Evolutionary conservation across 805 yeast species (phyloP), one percentile per base, ranked within the genome.

Genomic region (Ogataea allantospora): DNA sequence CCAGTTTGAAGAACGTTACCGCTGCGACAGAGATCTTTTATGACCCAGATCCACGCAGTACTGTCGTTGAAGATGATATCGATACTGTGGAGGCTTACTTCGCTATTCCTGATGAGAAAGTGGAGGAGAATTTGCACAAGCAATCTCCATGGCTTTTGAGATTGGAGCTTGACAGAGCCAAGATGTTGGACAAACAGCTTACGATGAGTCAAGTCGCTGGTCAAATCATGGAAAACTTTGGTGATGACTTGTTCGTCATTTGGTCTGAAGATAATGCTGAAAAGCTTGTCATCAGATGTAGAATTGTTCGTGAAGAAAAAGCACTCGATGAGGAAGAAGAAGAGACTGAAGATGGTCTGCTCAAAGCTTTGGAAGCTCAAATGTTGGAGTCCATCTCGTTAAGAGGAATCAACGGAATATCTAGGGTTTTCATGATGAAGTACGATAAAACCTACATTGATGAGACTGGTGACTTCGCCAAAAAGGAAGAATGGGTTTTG

Each of bases 181-280:
- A 91, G 67, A 89, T 93, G 97, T 83, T 91, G 57, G 99, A 93
- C 70, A 88, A 93, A 65, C 96, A 93, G 65, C 76, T 93, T 60
- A 87, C 96, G 4, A 93, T 95, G 97, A 86, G 95, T 49, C 96
- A 93, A 69, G 98, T 93, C 40, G 97, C 99, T 18, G 95, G 88
- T 53, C 88, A 83, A 71, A 93, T 93, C 44, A 83, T 88, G 48
- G 89, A 86, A 58, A 83, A 86, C 47, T 93, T 93, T 63, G 95
- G 89, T 38, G 95, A 88, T 53, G 99, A 93, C 66, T 68, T 93
- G 67, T 93, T 91, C 57, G 96, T 93, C 27, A 93, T 93, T 57
- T 93, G 99, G 98, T 88, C 97, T 32, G 99, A 95, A 73, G 99
- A 93, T 71, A 91, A 93, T 57, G 96, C 97, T 30, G 97, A 91